Percentiles rank a stretch among this genome's conserved stretches.
phyloP scores from a whole-genome alignment of 129 eudicot species.

The Lactuca saligna region DNA sequence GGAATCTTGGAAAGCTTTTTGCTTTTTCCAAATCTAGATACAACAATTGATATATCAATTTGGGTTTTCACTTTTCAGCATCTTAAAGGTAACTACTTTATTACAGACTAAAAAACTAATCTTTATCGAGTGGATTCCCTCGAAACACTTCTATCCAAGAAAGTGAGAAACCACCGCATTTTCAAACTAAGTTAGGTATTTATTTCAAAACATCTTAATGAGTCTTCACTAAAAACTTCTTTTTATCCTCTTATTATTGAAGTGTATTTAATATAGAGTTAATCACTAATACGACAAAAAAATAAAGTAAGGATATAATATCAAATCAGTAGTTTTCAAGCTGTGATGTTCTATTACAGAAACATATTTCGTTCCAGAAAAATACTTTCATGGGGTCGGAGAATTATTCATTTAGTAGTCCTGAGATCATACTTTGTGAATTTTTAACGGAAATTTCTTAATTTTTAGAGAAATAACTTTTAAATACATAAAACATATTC shows the following conservation, averaged over 20 bases:
- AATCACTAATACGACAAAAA: not conserved
- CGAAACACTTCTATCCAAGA: constrained; percentile 11
- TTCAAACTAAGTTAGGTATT: constrained; percentile 9
- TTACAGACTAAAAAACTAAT: constrained; percentile 18
- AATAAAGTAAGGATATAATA: too few relatives aligned
- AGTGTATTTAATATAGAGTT: not conserved
- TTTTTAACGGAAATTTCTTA: too few relatives aligned
- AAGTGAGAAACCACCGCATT: not conserved
- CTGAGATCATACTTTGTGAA: too few relatives aligned
- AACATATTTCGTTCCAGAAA: too few relatives aligned
- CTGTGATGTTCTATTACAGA: too few relatives aligned
- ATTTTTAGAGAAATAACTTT: too few relatives aligned
- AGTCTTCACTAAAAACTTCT: not conserved
- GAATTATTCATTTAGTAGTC: too few relatives aligned
- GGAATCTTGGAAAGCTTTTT: constrained; percentile 8
- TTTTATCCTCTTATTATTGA: too few relatives aligned
- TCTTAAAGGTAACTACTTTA: constrained; percentile 17
- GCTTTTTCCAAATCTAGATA: constrained; percentile 21
- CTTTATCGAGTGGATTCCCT: constrained; percentile 30
- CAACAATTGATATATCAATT: not conserved
- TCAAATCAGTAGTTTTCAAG: not conserved
- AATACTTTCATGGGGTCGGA: too few relatives aligned
- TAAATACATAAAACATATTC: too few relatives aligned
- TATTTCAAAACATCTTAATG: not conserved
- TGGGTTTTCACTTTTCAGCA: not conserved